These are phyloP conservation scores for Arthrobotrys conoides DNA, from an alignment of 2,329 filamentous ascomycete genomes.

Conservation along the genomic window DNA sequence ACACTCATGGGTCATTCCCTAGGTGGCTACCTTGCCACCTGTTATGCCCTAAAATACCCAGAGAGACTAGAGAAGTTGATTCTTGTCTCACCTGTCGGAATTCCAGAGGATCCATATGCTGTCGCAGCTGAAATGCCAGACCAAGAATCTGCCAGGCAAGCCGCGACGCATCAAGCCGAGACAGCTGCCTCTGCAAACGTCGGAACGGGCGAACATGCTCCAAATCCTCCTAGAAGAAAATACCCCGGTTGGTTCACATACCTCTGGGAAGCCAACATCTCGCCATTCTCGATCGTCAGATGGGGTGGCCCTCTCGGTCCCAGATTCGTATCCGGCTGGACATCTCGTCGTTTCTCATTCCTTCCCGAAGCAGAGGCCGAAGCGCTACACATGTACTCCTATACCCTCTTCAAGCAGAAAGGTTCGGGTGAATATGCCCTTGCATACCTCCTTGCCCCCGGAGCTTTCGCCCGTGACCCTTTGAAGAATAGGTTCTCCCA, in stretches of 20 bases:
- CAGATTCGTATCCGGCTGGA: constrained; percentile 94
- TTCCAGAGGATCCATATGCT: constrained; percentile 94
- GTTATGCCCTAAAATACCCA: constrained; percentile 96
- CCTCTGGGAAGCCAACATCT: constrained; percentile 93
- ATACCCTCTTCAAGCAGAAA: constrained; percentile 90
- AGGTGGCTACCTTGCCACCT: constrained; percentile 93
- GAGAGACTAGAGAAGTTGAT: constrained; percentile 96
- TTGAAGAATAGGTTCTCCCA: constrained; percentile 88
- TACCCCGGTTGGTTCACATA: constrained; percentile 89
- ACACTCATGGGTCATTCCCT: constrained; percentile 93
- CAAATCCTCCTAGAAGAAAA: constrained; percentile 71
- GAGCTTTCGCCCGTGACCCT: constrained; percentile 89
- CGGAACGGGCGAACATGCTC: constrained; percentile 62
- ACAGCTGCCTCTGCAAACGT: constrained; percentile 65
- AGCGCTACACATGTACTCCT: constrained; percentile 91
- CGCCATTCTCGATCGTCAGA: constrained; percentile 90
- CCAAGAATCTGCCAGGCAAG: constrained; percentile 67
- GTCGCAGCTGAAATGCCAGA: constrained; percentile 85
- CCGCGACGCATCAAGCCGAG: constrained; percentile 42
- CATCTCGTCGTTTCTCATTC: constrained; percentile 89
- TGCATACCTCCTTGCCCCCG: constrained; percentile 91
- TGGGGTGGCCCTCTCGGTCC: constrained; percentile 91
- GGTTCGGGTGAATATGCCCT: constrained; percentile 95
- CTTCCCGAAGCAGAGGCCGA: constrained; percentile 84
- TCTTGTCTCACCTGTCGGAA: constrained; percentile 91